Percentiles rank a stretch among this genome's conserved stretches.
These are phyloP conservation scores for Bonia amplexicaulis DNA, from an alignment of 176 grass and related monocot genomes.

Conservation along the genomic window DNA sequence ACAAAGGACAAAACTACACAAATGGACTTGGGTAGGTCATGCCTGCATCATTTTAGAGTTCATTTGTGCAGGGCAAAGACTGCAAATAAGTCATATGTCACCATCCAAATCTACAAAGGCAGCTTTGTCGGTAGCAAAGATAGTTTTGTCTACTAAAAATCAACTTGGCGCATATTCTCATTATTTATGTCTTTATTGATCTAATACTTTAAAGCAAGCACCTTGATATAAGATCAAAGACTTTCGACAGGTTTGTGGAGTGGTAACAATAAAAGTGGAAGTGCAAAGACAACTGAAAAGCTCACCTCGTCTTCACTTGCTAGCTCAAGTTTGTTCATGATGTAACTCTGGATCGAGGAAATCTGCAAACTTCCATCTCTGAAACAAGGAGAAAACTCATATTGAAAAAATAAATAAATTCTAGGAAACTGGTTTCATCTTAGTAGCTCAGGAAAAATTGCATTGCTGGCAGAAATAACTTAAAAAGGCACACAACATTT, in stretches of 20 bases:
- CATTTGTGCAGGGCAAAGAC: not conserved
- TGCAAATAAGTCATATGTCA: not conserved
- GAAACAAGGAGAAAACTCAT: slow-evolving; percentile 29
- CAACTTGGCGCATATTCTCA: not conserved
- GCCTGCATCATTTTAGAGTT: not conserved
- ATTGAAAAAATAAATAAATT: slow-evolving; percentile 9
- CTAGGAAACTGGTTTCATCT: not conserved
- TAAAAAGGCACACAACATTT: not conserved
- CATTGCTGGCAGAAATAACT: not conserved
- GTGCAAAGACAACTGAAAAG: not conserved
- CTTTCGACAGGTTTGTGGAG: not conserved
- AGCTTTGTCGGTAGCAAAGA: not conserved
- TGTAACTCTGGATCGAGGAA: slow-evolving; percentile 74
- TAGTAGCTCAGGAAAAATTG: not conserved
- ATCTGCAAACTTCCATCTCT: slow-evolving; percentile 63
- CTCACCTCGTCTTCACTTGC: slow-evolving; percentile 73
- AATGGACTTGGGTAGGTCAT: not conserved
- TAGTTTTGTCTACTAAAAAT: not conserved
- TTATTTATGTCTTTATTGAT: not conserved
- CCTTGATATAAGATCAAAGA: not conserved
- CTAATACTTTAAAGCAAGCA: slow-evolving; percentile 3
- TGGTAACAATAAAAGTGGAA: not conserved
- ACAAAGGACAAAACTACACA: not conserved
- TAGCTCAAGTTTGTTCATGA: slow-evolving; percentile 65
- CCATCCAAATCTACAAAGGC: slow-evolving; percentile 18